phyloP scores from a whole-genome alignment of 768 basidiomycete genomes.

The Kwoniella sp. region DNA sequence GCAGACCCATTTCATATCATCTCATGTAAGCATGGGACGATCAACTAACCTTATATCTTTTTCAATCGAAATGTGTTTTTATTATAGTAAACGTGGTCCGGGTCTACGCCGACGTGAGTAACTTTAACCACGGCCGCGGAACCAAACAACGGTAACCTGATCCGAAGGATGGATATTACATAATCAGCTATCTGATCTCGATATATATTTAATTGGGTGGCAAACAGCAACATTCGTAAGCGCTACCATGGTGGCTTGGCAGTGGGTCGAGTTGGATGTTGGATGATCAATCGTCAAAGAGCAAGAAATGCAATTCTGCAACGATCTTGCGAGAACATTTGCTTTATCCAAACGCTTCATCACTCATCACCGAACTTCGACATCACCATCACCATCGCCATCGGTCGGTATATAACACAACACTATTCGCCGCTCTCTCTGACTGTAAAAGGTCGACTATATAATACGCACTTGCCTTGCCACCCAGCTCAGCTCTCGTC shows the following conservation, averaged over 20 bases:
- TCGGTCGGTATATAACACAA: too few relatives aligned
- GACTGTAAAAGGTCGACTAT: too few relatives aligned
- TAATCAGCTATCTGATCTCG: conserved; percentile 4
- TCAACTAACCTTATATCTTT: too few relatives aligned
- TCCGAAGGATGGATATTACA: neutral
- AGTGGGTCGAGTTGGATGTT: neutral
- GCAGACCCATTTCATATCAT: too few relatives aligned
- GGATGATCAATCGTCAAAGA: conserved; percentile 6
- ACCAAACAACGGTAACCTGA: neutral
- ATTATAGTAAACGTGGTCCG: neutral
- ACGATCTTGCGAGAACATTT: conserved; percentile 6
- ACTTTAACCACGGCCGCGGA: neutral
- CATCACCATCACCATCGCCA: too few relatives aligned
- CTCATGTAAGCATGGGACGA: too few relatives aligned
- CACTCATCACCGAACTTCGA: neutral
- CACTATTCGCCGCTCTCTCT: too few relatives aligned
- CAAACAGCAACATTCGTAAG: conserved; percentile 17
- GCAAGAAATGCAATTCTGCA: too few relatives aligned
- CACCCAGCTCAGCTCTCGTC: too few relatives aligned
- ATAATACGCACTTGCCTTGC: too few relatives aligned
- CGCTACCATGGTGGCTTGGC: conserved; percentile 10
- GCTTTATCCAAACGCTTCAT: neutral
- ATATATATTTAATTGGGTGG: conserved; percentile 16
- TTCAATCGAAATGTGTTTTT: neutral
- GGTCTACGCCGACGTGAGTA: neutral